Conservation (phyloP, 345 rosid genomes). For the Eucalyptus camaldulensis region DNA sequence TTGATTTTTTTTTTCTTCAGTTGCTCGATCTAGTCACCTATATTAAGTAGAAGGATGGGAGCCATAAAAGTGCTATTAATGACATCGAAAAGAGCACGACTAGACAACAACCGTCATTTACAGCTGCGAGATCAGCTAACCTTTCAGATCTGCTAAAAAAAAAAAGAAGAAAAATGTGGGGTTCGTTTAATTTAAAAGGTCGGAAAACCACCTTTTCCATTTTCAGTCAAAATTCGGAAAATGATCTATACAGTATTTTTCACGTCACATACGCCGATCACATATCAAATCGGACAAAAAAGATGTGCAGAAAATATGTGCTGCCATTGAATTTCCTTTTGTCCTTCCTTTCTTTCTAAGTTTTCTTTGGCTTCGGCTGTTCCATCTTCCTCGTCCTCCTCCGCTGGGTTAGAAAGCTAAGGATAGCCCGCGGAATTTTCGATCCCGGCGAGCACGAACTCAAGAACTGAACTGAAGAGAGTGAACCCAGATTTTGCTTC, state of each 20-base stretch:
- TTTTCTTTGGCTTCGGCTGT: not conserved
- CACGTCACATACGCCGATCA: not conserved
- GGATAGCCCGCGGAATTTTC: not conserved
- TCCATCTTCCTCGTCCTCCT: not conserved
- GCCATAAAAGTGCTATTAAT: not conserved
- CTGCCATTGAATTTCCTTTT: not conserved
- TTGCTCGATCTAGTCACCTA: not conserved
- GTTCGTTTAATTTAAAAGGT: not conserved
- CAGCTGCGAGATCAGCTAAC: not conserved
- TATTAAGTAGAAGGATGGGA: not conserved
- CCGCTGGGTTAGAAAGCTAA: not conserved
- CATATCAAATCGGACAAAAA: too few relatives aligned
- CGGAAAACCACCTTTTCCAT: not conserved
- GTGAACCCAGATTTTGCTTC: not conserved
- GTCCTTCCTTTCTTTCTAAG: not conserved
- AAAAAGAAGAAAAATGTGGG: not conserved
- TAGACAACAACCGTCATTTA: not conserved
- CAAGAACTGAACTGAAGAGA: not conserved
- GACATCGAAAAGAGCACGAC: not conserved
- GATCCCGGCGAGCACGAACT: not conserved
- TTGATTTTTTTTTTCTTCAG: not conserved
- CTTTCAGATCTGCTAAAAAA: not conserved
- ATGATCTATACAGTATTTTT: not conserved
- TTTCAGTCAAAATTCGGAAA: not conserved
- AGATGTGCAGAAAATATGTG: not conserved